These are phyloP conservation scores for Mortierella hygrophila DNA, from an alignment of 192 early-diverging fungal genomes.

Conservation along the genomic window DNA sequence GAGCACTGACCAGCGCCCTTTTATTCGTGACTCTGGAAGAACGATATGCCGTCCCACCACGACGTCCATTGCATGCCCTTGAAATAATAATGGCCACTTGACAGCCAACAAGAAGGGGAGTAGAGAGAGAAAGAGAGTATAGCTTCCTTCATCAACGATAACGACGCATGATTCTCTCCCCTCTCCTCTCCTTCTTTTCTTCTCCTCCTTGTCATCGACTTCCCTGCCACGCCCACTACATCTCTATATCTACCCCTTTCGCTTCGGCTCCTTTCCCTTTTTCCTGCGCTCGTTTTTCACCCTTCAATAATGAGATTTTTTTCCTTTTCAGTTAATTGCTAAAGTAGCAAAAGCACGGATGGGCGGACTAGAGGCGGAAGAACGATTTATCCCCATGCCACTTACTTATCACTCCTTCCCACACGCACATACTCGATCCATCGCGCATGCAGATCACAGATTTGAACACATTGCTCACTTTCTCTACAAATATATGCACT, in stretches of 20 bases:
- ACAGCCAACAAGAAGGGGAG: not conserved
- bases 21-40: not conserved
- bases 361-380: not conserved
- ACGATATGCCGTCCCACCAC: not conserved
- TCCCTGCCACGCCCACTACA: not conserved
- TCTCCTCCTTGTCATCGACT: not conserved
- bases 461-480: not conserved
- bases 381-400: not conserved
- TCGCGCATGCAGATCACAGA: not conserved
- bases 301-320: too few species aligned
- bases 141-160: not conserved
- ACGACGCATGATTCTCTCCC: not conserved
- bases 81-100: not conserved
- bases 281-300: not conserved
- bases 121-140: not conserved
- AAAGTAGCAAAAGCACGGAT: not conserved
- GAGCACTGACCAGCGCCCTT: not conserved
- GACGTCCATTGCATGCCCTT: not conserved
- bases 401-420: not conserved
- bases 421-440: not conserved
- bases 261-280: not conserved
- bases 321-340: not conserved
- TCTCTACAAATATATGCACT: too few species aligned
- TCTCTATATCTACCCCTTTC: not conserved
- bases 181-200: not conserved